Percentiles rank a stretch among this genome's conserved stretches.
These are phyloP conservation scores for Maudiozyma bulderi DNA, from an alignment of 805 yeast genomes.

Conservation along the genomic window DNA sequence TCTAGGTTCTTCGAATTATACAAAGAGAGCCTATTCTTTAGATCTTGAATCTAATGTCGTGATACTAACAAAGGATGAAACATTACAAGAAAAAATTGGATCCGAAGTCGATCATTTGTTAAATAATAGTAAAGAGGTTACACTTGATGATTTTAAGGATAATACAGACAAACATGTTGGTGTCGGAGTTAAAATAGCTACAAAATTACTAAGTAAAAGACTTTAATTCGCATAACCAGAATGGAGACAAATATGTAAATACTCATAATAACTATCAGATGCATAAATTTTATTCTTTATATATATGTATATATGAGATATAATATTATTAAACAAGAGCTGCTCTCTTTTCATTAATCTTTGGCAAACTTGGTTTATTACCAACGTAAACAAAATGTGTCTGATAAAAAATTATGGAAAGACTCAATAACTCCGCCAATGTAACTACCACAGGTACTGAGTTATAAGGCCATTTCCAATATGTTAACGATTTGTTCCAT, in stretches of 20 bases:
- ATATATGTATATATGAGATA: background rate
- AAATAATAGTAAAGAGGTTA: slow-evolving; percentile 42
- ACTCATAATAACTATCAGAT: no score
- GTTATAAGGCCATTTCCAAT: slow-evolving; percentile 20
- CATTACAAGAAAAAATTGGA: slow-evolving; percentile 47
- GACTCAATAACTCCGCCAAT: slow-evolving; percentile 9
- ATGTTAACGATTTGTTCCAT: background rate
- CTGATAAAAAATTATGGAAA: slow-evolving; percentile 18
- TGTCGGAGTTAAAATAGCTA: slow-evolving; percentile 54
- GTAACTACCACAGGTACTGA: slow-evolving; percentile 12
- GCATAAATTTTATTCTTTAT: no score
- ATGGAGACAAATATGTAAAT: background rate
- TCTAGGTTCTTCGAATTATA: slow-evolving; percentile 89
- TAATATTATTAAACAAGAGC: background rate
- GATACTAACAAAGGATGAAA: slow-evolving; percentile 57
- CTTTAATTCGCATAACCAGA: slow-evolving; percentile 23
- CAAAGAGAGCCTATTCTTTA: slow-evolving; percentile 75
- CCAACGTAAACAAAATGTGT: slow-evolving; percentile 19
- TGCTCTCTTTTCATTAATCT: slow-evolving; percentile 3
- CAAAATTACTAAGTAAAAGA: slow-evolving; percentile 52
- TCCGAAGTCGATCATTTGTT: slow-evolving; percentile 55
- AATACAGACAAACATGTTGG: slow-evolving; percentile 54
- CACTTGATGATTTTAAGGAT: slow-evolving; percentile 49
- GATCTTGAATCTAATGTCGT: slow-evolving; percentile 87
- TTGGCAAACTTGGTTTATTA: slow-evolving; percentile 15